Conservation (phyloP, 2,329 filamentous ascomycete species). For the Neofusicoccum parvum region DNA sequence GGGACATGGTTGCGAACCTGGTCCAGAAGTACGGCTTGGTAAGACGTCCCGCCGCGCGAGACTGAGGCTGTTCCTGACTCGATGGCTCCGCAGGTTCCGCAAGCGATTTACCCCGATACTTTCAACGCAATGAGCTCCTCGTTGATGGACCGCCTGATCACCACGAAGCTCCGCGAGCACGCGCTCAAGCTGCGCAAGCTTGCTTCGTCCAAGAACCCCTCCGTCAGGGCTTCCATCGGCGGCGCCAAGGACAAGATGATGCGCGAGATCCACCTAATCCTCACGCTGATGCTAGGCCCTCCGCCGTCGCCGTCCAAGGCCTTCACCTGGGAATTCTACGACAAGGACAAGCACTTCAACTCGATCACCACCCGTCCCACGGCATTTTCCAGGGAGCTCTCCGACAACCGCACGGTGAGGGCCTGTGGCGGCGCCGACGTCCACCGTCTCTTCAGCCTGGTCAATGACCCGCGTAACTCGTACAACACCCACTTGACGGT, state of each 20-base stretch:
- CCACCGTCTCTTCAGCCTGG: slow-evolving; percentile 73
- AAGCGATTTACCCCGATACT: slow-evolving; percentile 77
- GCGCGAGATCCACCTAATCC: slow-evolving; percentile 75
- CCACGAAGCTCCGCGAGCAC: slow-evolving; percentile 84
- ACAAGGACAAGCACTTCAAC: slow-evolving; percentile 66
- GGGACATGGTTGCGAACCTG: slow-evolving; percentile 89
- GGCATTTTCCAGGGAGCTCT: slow-evolving; percentile 71
- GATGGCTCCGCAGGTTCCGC: slow-evolving; percentile 55
- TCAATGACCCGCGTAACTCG: slow-evolving; percentile 81
- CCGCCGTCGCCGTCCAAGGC: slow-evolving; percentile 68
- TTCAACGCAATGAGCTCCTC: slow-evolving; percentile 75
- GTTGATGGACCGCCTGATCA: slow-evolving; percentile 72
- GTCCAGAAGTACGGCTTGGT: slow-evolving; percentile 84
- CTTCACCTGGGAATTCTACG: slow-evolving; percentile 82
- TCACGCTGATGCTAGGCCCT: slow-evolving; percentile 81
- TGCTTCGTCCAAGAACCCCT: slow-evolving; percentile 40
- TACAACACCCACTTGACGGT: slow-evolving; percentile 75
- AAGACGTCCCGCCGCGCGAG: slow-evolving; percentile 2
- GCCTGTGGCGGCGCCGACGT: slow-evolving; percentile 63
- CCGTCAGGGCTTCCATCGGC: slow-evolving; percentile 39
- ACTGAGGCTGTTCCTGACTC: background rate
- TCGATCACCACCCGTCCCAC: slow-evolving; percentile 67
- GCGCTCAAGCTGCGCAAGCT: slow-evolving; percentile 71
- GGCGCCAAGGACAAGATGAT: slow-evolving; percentile 72
- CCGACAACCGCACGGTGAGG: slow-evolving; percentile 59